Evolutionary conservation across 2,329 filamentous ascomycete species (phyloP).

Genomic region (Fusarium sacchari): DNA sequence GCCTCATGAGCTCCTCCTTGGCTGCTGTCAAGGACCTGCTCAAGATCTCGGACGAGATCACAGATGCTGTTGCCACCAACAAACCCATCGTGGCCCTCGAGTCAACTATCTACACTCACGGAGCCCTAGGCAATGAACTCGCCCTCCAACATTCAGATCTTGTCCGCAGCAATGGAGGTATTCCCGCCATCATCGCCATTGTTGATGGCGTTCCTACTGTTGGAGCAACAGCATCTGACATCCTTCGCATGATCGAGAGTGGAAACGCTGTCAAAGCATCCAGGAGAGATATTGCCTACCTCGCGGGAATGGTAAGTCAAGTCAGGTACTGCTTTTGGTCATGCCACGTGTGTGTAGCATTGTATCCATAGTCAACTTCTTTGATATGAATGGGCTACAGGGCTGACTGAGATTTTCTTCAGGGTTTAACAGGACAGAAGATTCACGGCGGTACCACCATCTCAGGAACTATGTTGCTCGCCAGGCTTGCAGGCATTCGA

Average conservation of each 20-base stretch:
- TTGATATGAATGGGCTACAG: not conserved
- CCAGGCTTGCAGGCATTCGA: slow-evolving; percentile 85
- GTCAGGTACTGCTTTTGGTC: not conserved
- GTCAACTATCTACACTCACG: slow-evolving; percentile 97
- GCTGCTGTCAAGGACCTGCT: slow-evolving; percentile 60
- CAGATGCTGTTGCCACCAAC: slow-evolving; percentile 76
- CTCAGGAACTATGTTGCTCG: slow-evolving; percentile 90
- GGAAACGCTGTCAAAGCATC: slow-evolving; percentile 84
- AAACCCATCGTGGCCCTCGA: slow-evolving; percentile 92
- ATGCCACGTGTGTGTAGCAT: not conserved
- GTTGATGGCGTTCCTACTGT: slow-evolving; percentile 85
- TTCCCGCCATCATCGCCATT: slow-evolving; percentile 92
- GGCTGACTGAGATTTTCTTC: slow-evolving; percentile 14
- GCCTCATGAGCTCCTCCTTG: slow-evolving; percentile 37
- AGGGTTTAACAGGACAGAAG: slow-evolving; percentile 58
- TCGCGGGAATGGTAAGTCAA: slow-evolving; percentile 75
- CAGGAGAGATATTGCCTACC: slow-evolving; percentile 83
- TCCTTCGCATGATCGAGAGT: slow-evolving; percentile 75
- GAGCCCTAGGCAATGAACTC: slow-evolving; percentile 76
- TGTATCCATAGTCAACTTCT: not conserved
- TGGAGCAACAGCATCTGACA: slow-evolving; percentile 77
- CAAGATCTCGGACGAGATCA: slow-evolving; percentile 82
- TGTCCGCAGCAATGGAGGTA: slow-evolving; percentile 80
- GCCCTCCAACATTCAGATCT: slow-evolving; percentile 85
- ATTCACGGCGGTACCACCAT: slow-evolving; percentile 94